These are phyloP conservation scores for Microdochium trichocladiopsis DNA, from an alignment of 2,329 filamentous ascomycete species.

Conservation along the genomic window DNA sequence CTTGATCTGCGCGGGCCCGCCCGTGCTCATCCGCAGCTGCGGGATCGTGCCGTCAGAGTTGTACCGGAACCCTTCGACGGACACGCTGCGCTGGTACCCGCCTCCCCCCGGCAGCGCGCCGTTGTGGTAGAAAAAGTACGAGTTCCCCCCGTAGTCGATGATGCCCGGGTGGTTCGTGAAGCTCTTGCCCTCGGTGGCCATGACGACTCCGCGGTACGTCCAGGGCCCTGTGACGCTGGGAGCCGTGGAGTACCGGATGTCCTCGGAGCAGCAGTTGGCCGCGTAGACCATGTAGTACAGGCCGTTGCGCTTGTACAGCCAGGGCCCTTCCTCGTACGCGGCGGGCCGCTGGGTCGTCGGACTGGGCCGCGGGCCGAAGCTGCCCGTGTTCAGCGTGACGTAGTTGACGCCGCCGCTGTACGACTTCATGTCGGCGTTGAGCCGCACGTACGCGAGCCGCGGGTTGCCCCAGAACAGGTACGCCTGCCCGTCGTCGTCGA, in stretches of 20 bases:
- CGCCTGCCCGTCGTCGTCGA: slow-evolving; percentile 33
- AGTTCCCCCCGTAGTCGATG: slow-evolving; percentile 18
- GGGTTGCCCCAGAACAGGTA: slow-evolving; percentile 34
- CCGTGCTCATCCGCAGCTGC: slow-evolving; percentile 15
- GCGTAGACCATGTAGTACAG: slow-evolving; percentile 22
- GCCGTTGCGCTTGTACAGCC: slow-evolving; percentile 20
- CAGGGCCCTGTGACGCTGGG: slow-evolving; percentile 19
- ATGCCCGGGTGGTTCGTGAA: slow-evolving; percentile 22
- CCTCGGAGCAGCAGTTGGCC: slow-evolving; percentile 19
- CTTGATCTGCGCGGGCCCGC: slow-evolving; percentile 16
- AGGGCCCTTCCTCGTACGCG: slow-evolving; percentile 20
- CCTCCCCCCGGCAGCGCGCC: slow-evolving; percentile 19
- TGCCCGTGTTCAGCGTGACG: slow-evolving; percentile 9
- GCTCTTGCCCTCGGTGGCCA: slow-evolving; percentile 16
- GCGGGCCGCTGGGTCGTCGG: slow-evolving; percentile 9
- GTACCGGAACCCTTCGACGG: slow-evolving; percentile 18
- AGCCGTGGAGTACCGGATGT: slow-evolving; percentile 20
- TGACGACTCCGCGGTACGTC: slow-evolving; percentile 19
- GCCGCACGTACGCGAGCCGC: slow-evolving; percentile 26
- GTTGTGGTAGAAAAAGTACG: slow-evolving; percentile 25
- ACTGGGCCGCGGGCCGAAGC: slow-evolving; percentile 7
- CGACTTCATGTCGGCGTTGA: slow-evolving; percentile 32
- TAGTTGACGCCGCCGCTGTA: slow-evolving; percentile 17
- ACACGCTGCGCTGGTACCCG: slow-evolving; percentile 17
- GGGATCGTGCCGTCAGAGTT: slow-evolving; percentile 20